phyloP scores from a whole-genome alignment of 306 rosid species.

The Hylodesmum podocarpum region DNA sequence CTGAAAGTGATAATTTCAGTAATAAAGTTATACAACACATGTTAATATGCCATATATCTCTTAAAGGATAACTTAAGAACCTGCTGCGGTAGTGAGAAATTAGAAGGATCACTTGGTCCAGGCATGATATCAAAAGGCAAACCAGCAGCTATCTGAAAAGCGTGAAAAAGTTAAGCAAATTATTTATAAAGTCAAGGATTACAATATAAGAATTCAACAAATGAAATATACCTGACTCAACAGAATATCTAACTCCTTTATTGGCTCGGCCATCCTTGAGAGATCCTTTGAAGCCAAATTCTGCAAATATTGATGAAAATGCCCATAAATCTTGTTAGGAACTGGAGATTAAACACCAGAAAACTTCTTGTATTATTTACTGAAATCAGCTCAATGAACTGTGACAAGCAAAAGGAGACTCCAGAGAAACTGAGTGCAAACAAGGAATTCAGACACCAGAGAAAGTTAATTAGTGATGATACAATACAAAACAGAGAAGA shows the following conservation, averaged over 20 bases:
- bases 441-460: conserved; percentile 4
- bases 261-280: conserved; percentile 70
- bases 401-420: background rate
- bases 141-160: conserved; percentile 71
- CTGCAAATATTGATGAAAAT: conserved; percentile 46
- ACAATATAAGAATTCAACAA: conserved; percentile 18
- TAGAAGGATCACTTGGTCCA: conserved; percentile 85
- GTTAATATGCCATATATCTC: conserved; percentile 5
- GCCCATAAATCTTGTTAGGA: background rate
- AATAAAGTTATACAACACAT: conserved; percentile 26
- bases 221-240: conserved; percentile 75
- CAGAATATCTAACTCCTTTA: conserved; percentile 83
- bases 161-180: conserved; percentile 36
- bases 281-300: conserved; percentile 75
- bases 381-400: background rate
- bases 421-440: background rate
- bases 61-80: conserved; percentile 44
- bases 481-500: background rate
- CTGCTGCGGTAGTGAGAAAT: conserved; percentile 93
- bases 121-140: conserved; percentile 96
- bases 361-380: background rate
- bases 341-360: background rate
- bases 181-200: conserved; percentile 6
- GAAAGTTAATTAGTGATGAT: background rate
- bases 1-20: conserved; percentile 59